phyloP scores from a whole-genome alignment of 306 rosid species.

The Psophocarpus tetragonolobus region DNA sequence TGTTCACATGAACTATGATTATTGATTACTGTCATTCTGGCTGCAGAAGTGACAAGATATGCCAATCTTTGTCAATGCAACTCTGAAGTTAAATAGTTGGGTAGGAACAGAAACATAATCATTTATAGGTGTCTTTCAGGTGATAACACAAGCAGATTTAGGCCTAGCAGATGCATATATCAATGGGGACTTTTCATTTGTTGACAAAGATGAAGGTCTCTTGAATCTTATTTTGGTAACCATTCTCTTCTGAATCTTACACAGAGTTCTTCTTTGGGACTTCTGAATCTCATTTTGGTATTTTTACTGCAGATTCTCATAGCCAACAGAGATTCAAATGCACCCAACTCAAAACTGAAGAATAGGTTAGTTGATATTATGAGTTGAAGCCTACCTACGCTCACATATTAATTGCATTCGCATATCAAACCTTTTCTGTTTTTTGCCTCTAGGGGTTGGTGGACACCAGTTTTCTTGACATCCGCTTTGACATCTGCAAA shows the following conservation, averaged over 20 bases:
- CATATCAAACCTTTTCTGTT: conserved; percentile 2
- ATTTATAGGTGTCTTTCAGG: conserved; percentile 45
- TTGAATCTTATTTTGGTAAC: conserved; percentile 64
- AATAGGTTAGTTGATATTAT: conserved; percentile 47
- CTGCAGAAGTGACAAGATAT: conserved; percentile 10
- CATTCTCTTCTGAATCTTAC: background rate
- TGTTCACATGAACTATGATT: background rate
- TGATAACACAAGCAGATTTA: conserved; percentile 87
- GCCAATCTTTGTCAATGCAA: background rate
- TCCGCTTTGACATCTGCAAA: conserved; percentile 76
- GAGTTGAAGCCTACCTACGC: background rate
- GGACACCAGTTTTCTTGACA: conserved; percentile 84
- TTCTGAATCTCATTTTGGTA: no score
- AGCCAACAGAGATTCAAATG: conserved; percentile 69
- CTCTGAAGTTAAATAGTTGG: background rate
- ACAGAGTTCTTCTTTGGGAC: conserved; percentile 3
- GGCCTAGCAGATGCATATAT: conserved; percentile 95
- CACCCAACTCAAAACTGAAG: conserved; percentile 51
- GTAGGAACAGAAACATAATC: background rate
- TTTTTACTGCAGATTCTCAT: conserved; percentile 70
- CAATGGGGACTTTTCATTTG: conserved; percentile 73
- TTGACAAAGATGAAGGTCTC: conserved; percentile 76
- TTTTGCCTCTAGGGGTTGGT: conserved; percentile 74
- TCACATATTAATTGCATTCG: background rate
- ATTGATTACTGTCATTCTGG: background rate